Conservation (phyloP, 73 alveolate genomes). For the Symbiodinium natans region DNA sequence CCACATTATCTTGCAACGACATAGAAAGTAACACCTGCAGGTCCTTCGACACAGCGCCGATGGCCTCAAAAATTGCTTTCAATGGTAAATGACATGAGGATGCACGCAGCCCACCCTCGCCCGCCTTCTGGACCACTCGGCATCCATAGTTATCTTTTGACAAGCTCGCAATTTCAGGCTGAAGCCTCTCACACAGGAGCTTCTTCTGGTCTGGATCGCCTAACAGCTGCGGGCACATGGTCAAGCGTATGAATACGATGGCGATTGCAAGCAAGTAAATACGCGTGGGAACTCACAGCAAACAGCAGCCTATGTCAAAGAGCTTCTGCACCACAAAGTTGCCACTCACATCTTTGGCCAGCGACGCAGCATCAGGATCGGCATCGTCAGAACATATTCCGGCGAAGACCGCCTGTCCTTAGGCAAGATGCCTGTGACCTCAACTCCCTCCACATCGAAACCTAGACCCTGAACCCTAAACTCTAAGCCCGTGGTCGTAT, state of each 20-base stretch:
- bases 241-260: too few species aligned
- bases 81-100: too few species aligned
- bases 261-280: too few species aligned
- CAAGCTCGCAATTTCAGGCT: conserved; percentile 50
- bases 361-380: conserved; percentile 44
- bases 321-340: conserved; percentile 79
- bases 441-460: too few species aligned
- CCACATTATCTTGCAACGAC: conserved; percentile 44
- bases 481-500: neutral
- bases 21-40: conserved; percentile 48
- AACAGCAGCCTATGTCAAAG: conserved; percentile 37
- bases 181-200: conserved; percentile 30
- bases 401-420: conserved; percentile 41
- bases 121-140: conserved; percentile 97
- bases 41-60: conserved; percentile 55
- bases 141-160: conserved; percentile 97
- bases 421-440: neutral
- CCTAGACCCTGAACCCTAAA: neutral
- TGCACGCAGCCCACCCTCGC: neutral
- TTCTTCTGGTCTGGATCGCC: conserved; percentile 70
- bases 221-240: neutral
- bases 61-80: conserved; percentile 44
- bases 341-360: conserved; percentile 78
- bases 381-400: conserved; percentile 56
- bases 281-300: too few species aligned